phyloP scores from a whole-genome alignment of 208 protist species.

The Balamuthia mandrillaris region DNA sequence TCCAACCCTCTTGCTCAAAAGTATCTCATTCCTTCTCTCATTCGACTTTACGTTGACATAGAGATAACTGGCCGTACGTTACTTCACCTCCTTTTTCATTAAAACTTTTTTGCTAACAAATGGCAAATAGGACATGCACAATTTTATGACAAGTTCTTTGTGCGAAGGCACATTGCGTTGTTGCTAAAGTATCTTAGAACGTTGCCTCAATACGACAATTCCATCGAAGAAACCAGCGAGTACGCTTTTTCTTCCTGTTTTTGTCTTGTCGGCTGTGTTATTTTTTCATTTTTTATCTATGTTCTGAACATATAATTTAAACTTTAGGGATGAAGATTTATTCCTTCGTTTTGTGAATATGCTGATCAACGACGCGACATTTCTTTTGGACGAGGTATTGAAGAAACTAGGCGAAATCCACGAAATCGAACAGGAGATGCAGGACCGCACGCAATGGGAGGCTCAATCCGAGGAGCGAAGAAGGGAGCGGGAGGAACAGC shows the following conservation, averaged over 20 bases:
- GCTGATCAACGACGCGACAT: slow-evolving; percentile 46
- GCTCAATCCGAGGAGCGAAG: slow-evolving; percentile 15
- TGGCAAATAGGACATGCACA: slow-evolving; percentile 26
- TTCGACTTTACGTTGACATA: slow-evolving; percentile 30
- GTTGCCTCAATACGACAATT: slow-evolving; percentile 25
- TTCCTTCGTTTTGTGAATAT: slow-evolving; percentile 43
- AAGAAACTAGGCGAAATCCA: slow-evolving; percentile 32
- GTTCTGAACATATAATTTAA: too few species aligned
- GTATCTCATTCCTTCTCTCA: slow-evolving; percentile 2
- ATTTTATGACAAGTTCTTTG: slow-evolving; percentile 51
- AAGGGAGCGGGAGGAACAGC: not conserved
- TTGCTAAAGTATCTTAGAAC: slow-evolving; percentile 38
- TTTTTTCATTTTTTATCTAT: not conserved
- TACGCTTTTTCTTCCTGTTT: not conserved
- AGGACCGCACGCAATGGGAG: slow-evolving; percentile 14
- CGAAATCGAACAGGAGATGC: slow-evolving; percentile 9
- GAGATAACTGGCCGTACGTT: slow-evolving; percentile 31
- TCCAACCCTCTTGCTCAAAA: slow-evolving; percentile 5
- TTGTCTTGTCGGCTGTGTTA: not conserved
- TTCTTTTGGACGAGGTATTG: slow-evolving; percentile 41
- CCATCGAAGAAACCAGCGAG: not conserved
- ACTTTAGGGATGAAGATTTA: slow-evolving; percentile 3
- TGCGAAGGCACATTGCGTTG: slow-evolving; percentile 26
- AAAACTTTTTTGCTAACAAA: not conserved
- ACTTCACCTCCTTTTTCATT: not conserved